Evolutionary conservation across 345 rosid species (phyloP), one percentile per base, ranked within the genome.

Genomic region (Boechera retrofracta): DNA sequence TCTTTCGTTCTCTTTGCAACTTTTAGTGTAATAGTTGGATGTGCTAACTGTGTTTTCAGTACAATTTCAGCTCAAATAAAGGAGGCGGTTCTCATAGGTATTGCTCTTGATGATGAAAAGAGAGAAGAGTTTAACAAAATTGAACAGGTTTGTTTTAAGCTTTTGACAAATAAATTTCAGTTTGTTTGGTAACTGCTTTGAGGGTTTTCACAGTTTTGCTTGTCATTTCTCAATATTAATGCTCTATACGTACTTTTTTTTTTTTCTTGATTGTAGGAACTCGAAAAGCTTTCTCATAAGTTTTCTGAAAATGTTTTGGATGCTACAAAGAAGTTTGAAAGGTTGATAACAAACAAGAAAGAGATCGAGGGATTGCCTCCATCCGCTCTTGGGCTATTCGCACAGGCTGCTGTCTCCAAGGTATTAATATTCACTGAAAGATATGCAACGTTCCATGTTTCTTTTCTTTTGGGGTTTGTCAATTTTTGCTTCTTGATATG

Each of bases 281-380:
- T 94, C 53, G 88, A 90, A 69, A 88, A 84, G 67, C 82, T 90
- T 57, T 86, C 97, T 39, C 90, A 88, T 63, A 94, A 90, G 77
- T 94, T 94, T 70, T 84, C 60, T 52, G 97, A 90, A 83, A 94
- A 94, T 72, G 95, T 90, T 69, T 80, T 94, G 84, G 98, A 94
- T 77, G 91, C 97, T 69, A 94, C 97, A 79, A 94, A 92, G 83
- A 88, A 83, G 59, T 94, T 88, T 86, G 97, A 92, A 84, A 94
- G 89, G 78, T 71, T 90, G 62, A 85, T 94, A 45, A 88, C 86
- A 1, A 88, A 90, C 82, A 87, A 90, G 82, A 89, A 86, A 69
- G 97, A 88, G 61, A 85, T 94, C 39, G 95, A 92, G 18, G 98
- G 98, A 63, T 79, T 94, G 87, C 95, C 94, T 59, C 87, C 93